Evolutionary conservation across 2,329 filamentous ascomycete genomes (phyloP).

Genomic region (Calonectria henricotiae): DNA sequence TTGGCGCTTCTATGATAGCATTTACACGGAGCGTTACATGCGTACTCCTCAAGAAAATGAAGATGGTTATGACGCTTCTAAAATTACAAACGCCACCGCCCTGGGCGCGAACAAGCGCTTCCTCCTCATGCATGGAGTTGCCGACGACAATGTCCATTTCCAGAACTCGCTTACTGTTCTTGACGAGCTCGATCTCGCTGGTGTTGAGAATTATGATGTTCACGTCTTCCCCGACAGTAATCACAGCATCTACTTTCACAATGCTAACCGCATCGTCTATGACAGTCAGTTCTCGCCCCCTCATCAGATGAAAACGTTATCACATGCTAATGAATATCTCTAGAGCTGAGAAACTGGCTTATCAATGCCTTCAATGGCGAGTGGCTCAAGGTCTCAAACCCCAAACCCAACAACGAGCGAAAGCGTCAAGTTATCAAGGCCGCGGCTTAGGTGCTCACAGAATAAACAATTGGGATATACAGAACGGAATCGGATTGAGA

Average conservation of each 20-base stretch:
- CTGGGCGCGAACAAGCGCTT: conserved; percentile 87
- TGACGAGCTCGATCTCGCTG: conserved; percentile 86
- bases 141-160: conserved; percentile 97
- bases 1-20: conserved; percentile 94
- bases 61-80: conserved; percentile 82
- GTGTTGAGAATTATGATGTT: conserved; percentile 94
- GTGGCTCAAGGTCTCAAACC: conserved; percentile 78
- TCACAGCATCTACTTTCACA: conserved; percentile 95
- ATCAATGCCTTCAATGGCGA: conserved; percentile 98
- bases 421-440: conserved; percentile 39
- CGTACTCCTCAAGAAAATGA: conserved; percentile 89
- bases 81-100: conserved; percentile 82
- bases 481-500: not conserved
- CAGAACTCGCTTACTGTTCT: conserved; percentile 93
- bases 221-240: conserved; percentile 98
- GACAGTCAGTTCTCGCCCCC: conserved; percentile 81
- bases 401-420: conserved; percentile 62
- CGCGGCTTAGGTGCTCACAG: conserved; percentile 26
- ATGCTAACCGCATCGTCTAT: conserved; percentile 91
- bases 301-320: not conserved
- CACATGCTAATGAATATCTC: conserved; percentile 17
- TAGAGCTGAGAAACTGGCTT: conserved; percentile 90
- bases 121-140: conserved; percentile 95
- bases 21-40: conserved; percentile 99
- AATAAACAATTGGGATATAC: conserved; percentile 2